These are phyloP conservation scores for Penstemon newberryi DNA, from an alignment of 257 asterid genomes.

Conservation along the genomic window DNA sequence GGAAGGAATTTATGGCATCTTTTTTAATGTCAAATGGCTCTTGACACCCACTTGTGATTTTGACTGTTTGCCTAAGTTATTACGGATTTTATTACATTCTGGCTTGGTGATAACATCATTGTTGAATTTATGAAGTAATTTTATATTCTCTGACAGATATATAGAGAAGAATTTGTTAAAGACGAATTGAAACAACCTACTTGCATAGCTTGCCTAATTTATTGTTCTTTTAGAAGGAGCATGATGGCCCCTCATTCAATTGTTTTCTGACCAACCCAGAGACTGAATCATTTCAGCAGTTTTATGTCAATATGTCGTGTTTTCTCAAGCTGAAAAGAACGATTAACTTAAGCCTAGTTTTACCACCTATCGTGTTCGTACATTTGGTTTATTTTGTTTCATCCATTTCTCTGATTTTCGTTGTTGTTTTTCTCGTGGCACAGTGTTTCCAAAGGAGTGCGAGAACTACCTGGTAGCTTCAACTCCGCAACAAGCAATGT, in stretches of 20 bases:
- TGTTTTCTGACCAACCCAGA: neutral
- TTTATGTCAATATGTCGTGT: neutral
- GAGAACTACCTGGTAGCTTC: constrained; percentile 73
- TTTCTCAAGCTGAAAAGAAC: neutral
- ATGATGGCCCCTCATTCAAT: neutral
- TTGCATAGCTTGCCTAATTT: neutral
- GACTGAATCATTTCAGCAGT: neutral
- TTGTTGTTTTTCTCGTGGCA: constrained; percentile 3
- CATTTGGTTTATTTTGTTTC: neutral
- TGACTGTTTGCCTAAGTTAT: neutral
- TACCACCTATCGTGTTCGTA: neutral
- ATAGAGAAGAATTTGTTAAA: neutral
- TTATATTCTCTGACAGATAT: neutral
- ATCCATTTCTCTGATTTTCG: constrained; percentile 2
- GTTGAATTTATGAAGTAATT: neutral
- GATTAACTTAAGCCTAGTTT: neutral
- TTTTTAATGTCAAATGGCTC: neutral
- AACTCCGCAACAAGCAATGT: constrained; percentile 68
- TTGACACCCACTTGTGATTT: neutral
- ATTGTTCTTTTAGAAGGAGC: neutral
- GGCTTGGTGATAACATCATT: neutral
- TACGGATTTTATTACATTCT: neutral
- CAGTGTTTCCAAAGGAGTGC: constrained; percentile 77
- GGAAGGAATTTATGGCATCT: neutral
- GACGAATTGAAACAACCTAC: neutral